Evolutionary conservation across 306 rosid species (phyloP), one percentile per base, ranked within the genome.

Genomic region (Quillaja saponaria): DNA sequence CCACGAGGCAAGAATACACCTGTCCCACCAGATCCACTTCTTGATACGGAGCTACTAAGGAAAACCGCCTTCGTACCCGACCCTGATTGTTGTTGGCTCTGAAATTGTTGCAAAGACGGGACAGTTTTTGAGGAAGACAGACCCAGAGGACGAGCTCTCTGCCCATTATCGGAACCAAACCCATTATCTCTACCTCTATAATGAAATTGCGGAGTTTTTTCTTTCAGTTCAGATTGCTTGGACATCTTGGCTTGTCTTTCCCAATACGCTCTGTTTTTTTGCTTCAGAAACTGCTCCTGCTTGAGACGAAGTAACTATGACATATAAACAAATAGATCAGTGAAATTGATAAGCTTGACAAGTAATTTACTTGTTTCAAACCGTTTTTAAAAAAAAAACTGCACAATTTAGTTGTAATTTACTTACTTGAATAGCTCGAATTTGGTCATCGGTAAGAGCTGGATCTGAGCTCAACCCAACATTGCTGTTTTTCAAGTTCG

Each of bases 1-100:
- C 60, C 60, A 8, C 78, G 71, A 10, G 81, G 87, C 73, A 91
- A 68, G 85, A 88, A 91, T 1, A 91, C 95, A 14, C 98, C 98
- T 0, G 98, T 91, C 13, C 98, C 98, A 40, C 72, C 44, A 0
- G 82, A 79, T 6, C 80, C 70, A 8, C 20, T 58, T 62, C 62
- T 71, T 0, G 83, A 62, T 38, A 72, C 74, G 37, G 78, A 46
- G 34, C 80, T 74, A 9, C 75, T 80, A 0, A 72, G 66, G 47
- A 77, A 86, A 25, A 73, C 48, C 2, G 82, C 80, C 20, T 72
- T 45, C 81, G 55, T 76, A 11, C 71, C 82, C 20, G 74, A 46
- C n/a, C 84, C 75, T 14, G 37, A 5, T 50, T 35, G 78, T 35
- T 68, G 82, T 25, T 39, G 54, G 35, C 17, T 13, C 44, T 61